A percentile compares a stretch with the other conserved stretches of the same genome.
Conservation (phyloP, 116 monocot genomes). For the Posidonia oceanica region DNA sequence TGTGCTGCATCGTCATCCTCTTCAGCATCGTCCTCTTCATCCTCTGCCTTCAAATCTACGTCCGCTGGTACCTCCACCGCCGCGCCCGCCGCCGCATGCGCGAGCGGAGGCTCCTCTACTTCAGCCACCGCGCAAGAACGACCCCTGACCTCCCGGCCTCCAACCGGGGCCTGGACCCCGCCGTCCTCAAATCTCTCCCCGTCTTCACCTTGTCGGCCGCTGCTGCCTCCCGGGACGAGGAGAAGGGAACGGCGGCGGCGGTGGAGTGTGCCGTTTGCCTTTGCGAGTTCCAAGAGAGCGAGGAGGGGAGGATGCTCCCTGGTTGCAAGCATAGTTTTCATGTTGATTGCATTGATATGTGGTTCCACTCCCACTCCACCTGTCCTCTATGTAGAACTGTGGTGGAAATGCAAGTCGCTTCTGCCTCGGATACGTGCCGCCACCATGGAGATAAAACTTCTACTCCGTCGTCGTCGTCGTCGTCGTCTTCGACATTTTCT, state of each 20-base stretch:
- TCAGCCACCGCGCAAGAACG: background rate
- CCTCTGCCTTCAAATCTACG: conserved; percentile 34
- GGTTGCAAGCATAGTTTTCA: conserved; percentile 34
- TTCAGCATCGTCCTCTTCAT: conserved; percentile 22
- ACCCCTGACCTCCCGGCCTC: background rate
- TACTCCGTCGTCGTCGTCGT: background rate
- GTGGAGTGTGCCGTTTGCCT: conserved; percentile 38
- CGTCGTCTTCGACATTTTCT: background rate
- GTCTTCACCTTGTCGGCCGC: conserved; percentile 15
- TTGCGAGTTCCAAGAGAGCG: conserved; percentile 20
- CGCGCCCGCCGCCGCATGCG: conserved; percentile 10
- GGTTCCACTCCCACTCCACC: conserved; percentile 24
- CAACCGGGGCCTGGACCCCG: conserved; percentile 23
- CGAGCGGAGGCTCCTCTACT: conserved; percentile 4
- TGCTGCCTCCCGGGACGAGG: background rate
- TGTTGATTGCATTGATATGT: conserved; percentile 32
- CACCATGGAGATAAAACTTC: too few relatives aligned
- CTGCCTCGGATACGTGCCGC: background rate
- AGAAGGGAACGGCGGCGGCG: background rate
- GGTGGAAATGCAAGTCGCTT: conserved; percentile 6
- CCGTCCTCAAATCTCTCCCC: conserved; percentile 35
- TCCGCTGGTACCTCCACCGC: conserved; percentile 29
- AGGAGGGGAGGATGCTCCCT: conserved; percentile 16
- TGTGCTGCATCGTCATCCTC: conserved; percentile 31
- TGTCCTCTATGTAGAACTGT: conserved; percentile 27